Evolutionary conservation across 805 yeast species (phyloP).

Genomic region (Candida vartiovaarae): DNA sequence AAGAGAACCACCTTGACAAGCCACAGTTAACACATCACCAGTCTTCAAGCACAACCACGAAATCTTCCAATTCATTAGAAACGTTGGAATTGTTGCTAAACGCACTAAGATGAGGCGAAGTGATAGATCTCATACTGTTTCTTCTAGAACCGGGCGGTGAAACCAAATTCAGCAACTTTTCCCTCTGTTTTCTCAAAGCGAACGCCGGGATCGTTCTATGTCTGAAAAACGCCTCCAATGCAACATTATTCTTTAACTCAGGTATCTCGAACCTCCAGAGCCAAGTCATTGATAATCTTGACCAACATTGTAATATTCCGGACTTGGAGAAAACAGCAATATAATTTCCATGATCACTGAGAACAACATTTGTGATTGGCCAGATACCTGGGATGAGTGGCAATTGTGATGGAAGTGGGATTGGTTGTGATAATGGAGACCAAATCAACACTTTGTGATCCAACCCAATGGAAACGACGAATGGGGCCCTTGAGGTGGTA

Average conservation of each 20-base stretch:
- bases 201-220: conserved; percentile 43
- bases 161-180: conserved; percentile 13
- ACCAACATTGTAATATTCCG: conserved; percentile 54
- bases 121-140: conserved; percentile 23
- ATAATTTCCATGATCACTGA: conserved; percentile 53
- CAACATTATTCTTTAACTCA: conserved; percentile 29
- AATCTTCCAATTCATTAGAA: conserved; percentile 27
- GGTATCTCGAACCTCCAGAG: conserved; percentile 42
- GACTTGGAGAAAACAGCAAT: conserved; percentile 47
- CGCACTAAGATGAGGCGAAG: conserved; percentile 20
- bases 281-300: conserved; percentile 46
- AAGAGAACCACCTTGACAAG: conserved; percentile 42
- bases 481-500: conserved; percentile 52
- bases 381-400: conserved; percentile 40
- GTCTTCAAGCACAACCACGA: conserved; percentile 44
- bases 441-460: conserved; percentile 68
- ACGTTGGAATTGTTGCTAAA: conserved; percentile 17
- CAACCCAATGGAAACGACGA: conserved; percentile 63
- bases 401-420: conserved; percentile 38
- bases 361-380: conserved; percentile 53
- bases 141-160: conserved; percentile 25
- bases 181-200: conserved; percentile 26
- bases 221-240: conserved; percentile 56
- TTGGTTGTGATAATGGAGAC: conserved; percentile 54
- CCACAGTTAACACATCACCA: conserved; percentile 43